phyloP scores from a whole-genome alignment of 768 basidiomycete species.

The Lactarius sanguifluus region DNA sequence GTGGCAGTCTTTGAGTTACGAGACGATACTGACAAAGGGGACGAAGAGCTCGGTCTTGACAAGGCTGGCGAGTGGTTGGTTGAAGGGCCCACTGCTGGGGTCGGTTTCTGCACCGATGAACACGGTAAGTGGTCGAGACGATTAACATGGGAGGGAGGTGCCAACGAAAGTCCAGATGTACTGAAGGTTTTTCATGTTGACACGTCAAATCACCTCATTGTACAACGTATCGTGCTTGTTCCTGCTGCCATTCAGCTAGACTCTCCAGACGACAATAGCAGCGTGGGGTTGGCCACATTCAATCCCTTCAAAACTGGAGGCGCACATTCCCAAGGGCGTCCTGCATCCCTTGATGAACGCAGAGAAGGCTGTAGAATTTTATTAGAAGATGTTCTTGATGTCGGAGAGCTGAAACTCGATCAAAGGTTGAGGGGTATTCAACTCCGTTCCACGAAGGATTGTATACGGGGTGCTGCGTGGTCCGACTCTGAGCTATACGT shows the following conservation, averaged over 20 bases:
- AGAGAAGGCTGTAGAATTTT: slow-evolving; percentile 34
- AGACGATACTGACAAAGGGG: slow-evolving; percentile 13
- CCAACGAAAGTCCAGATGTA: slow-evolving; percentile 35
- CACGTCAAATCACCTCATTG: slow-evolving; percentile 45
- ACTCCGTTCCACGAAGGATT: slow-evolving; percentile 37
- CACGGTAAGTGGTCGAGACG: slow-evolving; percentile 14
- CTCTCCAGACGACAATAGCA: slow-evolving; percentile 36
- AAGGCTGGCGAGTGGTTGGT: slow-evolving; percentile 27
- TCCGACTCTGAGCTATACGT: slow-evolving; percentile 31
- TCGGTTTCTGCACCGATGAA: slow-evolving; percentile 16
- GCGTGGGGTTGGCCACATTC: slow-evolving; percentile 47
- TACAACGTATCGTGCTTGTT: slow-evolving; percentile 33
- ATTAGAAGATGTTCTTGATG: slow-evolving; percentile 37
- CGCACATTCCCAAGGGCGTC: slow-evolving; percentile 49
- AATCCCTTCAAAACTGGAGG: slow-evolving; percentile 63
- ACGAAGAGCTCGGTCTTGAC: slow-evolving; percentile 13
- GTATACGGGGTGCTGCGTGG: slow-evolving; percentile 31
- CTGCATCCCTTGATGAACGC: slow-evolving; percentile 33
- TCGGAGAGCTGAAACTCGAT: slow-evolving; percentile 38
- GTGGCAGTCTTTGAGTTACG: slow-evolving; percentile 20
- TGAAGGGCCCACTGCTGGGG: slow-evolving; percentile 19
- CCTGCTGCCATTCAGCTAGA: slow-evolving; percentile 28
- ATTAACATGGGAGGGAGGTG: not conserved
- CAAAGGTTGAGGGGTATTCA: slow-evolving; percentile 35
- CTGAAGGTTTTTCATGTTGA: slow-evolving; percentile 45